Evolutionary conservation across 192 early-diverging fungal species (phyloP), one percentile per base, ranked within the genome.

Genomic region (Gonapodya prolifera): DNA sequence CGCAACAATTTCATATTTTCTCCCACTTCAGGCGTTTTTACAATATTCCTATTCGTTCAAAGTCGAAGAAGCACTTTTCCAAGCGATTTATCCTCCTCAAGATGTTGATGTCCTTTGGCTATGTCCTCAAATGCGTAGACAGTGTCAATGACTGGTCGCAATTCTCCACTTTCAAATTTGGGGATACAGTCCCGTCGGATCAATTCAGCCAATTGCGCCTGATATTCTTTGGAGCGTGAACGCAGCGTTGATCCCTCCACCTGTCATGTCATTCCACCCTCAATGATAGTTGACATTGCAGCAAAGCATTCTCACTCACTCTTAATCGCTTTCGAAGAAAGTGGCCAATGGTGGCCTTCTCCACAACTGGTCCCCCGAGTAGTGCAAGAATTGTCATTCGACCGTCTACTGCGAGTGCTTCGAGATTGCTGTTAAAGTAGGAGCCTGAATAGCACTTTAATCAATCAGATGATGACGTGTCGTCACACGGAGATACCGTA

Each of bases 361-460:
- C 75, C 69, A 91, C 75, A 2, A 80, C 78, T 29, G 80, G 35
- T 33, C 86, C 86, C 79, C 76, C 1, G 30, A 77, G 34, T 23
- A 77, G 32, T 18, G 78, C 96, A 13, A 96, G 90, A 13, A 96
- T 90, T 18, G 94, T 83, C 34, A 96, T 84, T 33, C 94, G 91
- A 0, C 91, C 96, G 81, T 93, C 94, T 90, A 91, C 88, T 2
- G 92, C 94, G 31, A 91, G 83, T 30, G 86, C 85, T 32, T 76
- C 81, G 17, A 88, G 69, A 76, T 88, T 88, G 31, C 70, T 35
- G 33, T 82, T 74, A 79, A 81, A 84, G 80, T 87, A 80, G 35
- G 76, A 1, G 79, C 80, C 35, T n/a, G 28, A 18, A 30, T 1
- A 28, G 31, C 31, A 23, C 45, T 69, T 69, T n/a, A 69, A 69